Conservation (phyloP, 192 early-diverging fungal genomes). For the Dissophora ornata region DNA sequence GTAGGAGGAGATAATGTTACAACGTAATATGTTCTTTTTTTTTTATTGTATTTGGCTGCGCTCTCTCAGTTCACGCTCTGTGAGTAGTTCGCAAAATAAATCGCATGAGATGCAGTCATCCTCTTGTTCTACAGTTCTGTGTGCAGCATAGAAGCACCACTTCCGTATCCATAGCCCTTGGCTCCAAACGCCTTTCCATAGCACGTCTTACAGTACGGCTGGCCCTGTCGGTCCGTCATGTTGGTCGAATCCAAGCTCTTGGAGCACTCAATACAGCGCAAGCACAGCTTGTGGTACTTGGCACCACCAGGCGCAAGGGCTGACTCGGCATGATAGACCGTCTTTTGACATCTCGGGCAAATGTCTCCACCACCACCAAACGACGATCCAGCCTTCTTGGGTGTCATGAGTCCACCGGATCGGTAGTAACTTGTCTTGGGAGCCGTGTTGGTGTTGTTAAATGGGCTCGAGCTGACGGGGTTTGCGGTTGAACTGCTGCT, state of each 20-base stretch:
- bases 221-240: slow-evolving; percentile 63
- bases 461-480: slow-evolving; percentile 4
- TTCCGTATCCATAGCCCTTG: slow-evolving; percentile 58
- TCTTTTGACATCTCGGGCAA: slow-evolving; percentile 66
- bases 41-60: not conserved
- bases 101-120: too few species aligned
- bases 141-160: slow-evolving; percentile 55
- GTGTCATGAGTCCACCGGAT: slow-evolving; percentile 40
- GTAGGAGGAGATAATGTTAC: slow-evolving; percentile 5
- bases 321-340: slow-evolving; percentile 70
- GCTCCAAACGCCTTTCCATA: slow-evolving; percentile 67
- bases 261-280: slow-evolving; percentile 63
- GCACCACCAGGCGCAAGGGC: slow-evolving; percentile 59
- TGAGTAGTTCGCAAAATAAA: too few species aligned
- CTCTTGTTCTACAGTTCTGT: slow-evolving; percentile 43
- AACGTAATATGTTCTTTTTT: not conserved
- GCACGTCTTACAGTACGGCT: slow-evolving; percentile 64
- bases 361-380: slow-evolving; percentile 58
- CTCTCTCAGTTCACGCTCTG: too few species aligned
- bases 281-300: slow-evolving; percentile 70
- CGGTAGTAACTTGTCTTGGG: slow-evolving; percentile 44
- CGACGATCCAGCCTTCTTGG: slow-evolving; percentile 21
- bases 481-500: not conserved
- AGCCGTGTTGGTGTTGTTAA: not conserved
- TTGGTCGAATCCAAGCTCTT: slow-evolving; percentile 68